Percentiles rank a stretch among this genome's conserved stretches.
phyloP scores from a whole-genome alignment of 192 early-diverging fungal genomes.

The Rhizoclosmatium sp. region DNA sequence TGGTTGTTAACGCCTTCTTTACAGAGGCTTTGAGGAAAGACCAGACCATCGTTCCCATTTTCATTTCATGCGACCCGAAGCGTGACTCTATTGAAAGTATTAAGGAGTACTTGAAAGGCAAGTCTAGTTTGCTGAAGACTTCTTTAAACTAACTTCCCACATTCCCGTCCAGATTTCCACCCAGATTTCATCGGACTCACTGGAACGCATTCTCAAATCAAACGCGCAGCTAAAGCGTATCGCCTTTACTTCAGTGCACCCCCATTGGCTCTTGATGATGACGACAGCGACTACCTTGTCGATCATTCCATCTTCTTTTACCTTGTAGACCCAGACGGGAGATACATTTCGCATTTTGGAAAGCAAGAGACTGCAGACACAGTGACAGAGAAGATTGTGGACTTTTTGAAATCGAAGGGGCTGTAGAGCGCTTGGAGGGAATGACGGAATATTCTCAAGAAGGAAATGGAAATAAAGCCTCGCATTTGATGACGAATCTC shows the following conservation, averaged over 20 bases:
- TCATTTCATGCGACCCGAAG: constrained; percentile 97
- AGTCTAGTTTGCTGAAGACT: background rate
- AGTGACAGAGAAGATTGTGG: constrained; percentile 61
- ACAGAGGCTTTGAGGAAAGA: constrained; percentile 35
- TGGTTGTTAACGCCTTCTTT: constrained; percentile 8
- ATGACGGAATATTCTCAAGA: background rate
- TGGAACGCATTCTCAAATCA: constrained; percentile 84
- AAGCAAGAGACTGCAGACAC: constrained; percentile 76
- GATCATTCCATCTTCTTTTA: constrained; percentile 99
- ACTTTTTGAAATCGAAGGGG: constrained; percentile 20
- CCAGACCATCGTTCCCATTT: constrained; percentile 79
- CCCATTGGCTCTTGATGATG: constrained; percentile 70
- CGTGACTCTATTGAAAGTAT: constrained; percentile 88
- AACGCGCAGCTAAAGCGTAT: constrained; percentile 84
- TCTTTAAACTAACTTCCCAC: background rate
- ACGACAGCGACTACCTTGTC: constrained; percentile 93
- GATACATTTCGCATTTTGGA: constrained; percentile 91
- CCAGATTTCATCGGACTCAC: constrained; percentile 92
- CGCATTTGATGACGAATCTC: background rate
- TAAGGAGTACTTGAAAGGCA: constrained; percentile 62
- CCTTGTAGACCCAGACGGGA: constrained; percentile 89
- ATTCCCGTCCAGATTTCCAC: constrained; percentile 83
- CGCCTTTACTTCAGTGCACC: constrained; percentile 96
- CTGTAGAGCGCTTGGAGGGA: constrained; percentile 5
- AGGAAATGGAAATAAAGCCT: constrained; percentile 1